Base-by-base conservation (phyloP, 257 asterid species). In the Osmanthus fragrans region DNA sequence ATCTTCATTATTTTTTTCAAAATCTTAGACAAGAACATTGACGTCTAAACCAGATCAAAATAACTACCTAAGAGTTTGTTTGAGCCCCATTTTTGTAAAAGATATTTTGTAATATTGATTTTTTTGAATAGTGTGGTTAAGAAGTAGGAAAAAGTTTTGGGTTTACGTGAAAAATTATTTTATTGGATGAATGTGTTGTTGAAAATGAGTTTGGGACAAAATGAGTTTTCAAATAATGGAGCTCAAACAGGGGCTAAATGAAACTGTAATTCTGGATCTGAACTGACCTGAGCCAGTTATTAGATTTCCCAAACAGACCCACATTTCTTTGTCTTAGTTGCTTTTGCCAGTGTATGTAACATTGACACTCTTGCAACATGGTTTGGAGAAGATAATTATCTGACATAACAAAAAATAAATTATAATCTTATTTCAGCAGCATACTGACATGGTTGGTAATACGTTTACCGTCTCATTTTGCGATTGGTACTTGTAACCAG, bases 401-500 rank as follows among this genome's bases (percentile, higher is more conserved):
- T 18, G 23, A 54, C 12, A 54, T n/a, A 18, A 19, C 12, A 6
- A 54, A 54, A 54, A 7, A 19, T 19, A 54, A 16, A 54, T 19
- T 19, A 19, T 54, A 54, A 18, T 54, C 9, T n/a, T 81, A 63
- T 68, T 73, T 73, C 65, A 51, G 73, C 54, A 23, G 71, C 81
- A 73, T 60, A 27, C 34, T 7, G 12, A 71, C 51, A 76, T 76
- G 34, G 19, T 71, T 72, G 40, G 23, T 73, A 42, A 32, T 54
- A 23, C 42, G 4, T 49, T 42, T 60, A 30, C 72, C 71, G 39
- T 73, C 7, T 29, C 54, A 15, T 19, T 4, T 25, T 71, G 33
- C 64, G 21, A 42, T 76, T 81, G 33, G 39, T 63, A 23, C 23
- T 76, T 76, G n/a, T 73, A 68, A 39, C 71, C 72, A 71, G 34